Conservation (phyloP, 805 yeast genomes). For the Sungouiozyma intestinalis region DNA sequence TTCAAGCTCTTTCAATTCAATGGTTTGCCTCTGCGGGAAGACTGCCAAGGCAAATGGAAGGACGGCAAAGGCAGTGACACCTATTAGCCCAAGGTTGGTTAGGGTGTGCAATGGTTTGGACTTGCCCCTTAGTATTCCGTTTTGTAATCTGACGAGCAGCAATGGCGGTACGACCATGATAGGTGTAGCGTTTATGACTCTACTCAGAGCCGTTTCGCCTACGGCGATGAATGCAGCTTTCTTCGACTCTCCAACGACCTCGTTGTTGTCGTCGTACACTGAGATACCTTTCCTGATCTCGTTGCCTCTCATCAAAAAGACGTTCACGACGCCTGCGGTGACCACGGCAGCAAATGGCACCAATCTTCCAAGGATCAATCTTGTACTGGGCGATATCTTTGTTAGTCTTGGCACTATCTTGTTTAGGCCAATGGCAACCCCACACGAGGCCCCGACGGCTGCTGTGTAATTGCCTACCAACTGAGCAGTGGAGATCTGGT, state of each 20-base stretch:
- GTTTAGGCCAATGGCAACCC: slow-evolving; percentile 89
- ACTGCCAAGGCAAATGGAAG: slow-evolving; percentile 93
- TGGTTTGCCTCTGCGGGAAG: slow-evolving; percentile 78
- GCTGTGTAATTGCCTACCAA: slow-evolving; percentile 67
- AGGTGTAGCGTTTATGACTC: slow-evolving; percentile 95
- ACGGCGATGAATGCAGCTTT: slow-evolving; percentile 88
- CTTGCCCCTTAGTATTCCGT: slow-evolving; percentile 55
- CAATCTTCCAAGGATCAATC: slow-evolving; percentile 64
- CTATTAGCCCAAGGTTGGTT: slow-evolving; percentile 78
- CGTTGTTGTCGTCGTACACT: slow-evolving; percentile 57
- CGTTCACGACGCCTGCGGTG: slow-evolving; percentile 91
- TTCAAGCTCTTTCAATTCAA: slow-evolving; percentile 55
- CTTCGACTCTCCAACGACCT: slow-evolving; percentile 63
- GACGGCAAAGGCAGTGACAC: slow-evolving; percentile 74
- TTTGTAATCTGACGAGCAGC: slow-evolving; percentile 67
- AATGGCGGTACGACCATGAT: slow-evolving; percentile 95
- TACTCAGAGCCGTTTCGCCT: slow-evolving; percentile 90
- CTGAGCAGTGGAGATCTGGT: slow-evolving; percentile 74
- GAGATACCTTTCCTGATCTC: slow-evolving; percentile 80
- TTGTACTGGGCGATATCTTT: slow-evolving; percentile 57
- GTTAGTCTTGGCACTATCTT: slow-evolving; percentile 80
- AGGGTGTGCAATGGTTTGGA: slow-evolving; percentile 52
- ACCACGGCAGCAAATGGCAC: slow-evolving; percentile 99
- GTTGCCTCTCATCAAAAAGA: slow-evolving; percentile 92
- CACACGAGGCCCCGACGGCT: slow-evolving; percentile 91